Base-by-base conservation (phyloP, 768 basidiomycete genomes). In the Tricholoma sp. region DNA sequence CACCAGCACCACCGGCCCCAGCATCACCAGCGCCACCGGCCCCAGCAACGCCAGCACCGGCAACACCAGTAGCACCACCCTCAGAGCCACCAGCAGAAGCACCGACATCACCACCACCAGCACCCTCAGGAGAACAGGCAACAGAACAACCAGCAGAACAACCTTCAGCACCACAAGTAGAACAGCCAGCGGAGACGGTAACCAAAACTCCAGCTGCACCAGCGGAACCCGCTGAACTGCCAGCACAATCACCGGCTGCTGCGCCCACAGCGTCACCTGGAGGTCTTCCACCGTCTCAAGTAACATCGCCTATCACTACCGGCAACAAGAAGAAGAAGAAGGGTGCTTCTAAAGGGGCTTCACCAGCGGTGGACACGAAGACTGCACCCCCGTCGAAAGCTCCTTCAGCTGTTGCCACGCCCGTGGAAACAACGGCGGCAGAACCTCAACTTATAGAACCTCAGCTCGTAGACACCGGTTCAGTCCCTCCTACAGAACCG, bases 241-340 rank as follows among this genome's bases (percentile, higher is more conserved):
- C 56, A 28, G 47, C 57, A 10, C 24, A 50, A 39, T 44, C 54
- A 20, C 59, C 58, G 33, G 63, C 57, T 29, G 59, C 58, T 34
- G 62, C 59, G 39, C 57, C 59, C 48, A 29, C 24, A 20, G 10
- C 24, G 20, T 20, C 41, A 28, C 55, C 50, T 1, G 54, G 39
- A 39, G 63, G 63, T 13, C 31, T 32, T 29, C 10, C 12, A 5
- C 36, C 45, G 24, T 20, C 31, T 34, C 56, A 39, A 63, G 61
- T 39, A 59, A 2, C 17, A n/a, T 34, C 48, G 44, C 52, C 56
- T 2, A 44, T 56, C 31, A 60, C 59, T 18, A 47, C 24, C 24
- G 24, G 24, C 24, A 24, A 50, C 10, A 60, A 56, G 8, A 68
- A 67, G 59, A 66, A 67, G 57, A 67, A 67, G 52, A 66, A 68